These are phyloP conservation scores for Onygenales sp. DNA, from an alignment of 2,329 filamentous ascomycete species.

Conservation along the genomic window DNA sequence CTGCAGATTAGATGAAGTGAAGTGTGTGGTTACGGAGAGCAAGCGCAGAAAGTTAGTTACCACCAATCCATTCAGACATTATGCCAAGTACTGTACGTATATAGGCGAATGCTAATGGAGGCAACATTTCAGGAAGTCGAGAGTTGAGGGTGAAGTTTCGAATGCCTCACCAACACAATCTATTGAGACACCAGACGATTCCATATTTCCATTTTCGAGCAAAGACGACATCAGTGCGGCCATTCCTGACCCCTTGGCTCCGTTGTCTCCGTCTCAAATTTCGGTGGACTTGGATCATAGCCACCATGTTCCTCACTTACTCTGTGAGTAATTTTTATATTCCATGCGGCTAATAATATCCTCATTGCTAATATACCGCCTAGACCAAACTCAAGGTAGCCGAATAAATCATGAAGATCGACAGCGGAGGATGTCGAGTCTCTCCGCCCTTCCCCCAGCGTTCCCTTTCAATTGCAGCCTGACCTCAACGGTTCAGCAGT, in stretches of 20 bases:
- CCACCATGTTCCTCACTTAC: constrained; percentile 54
- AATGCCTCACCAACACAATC: constrained; percentile 26
- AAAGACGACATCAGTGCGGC: constrained; percentile 17
- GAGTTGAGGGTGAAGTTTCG: constrained; percentile 27
- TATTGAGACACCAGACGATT: constrained; percentile 26
- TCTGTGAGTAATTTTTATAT: constrained; percentile 44
- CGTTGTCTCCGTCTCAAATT: constrained; percentile 36
- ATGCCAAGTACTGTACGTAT: constrained; percentile 9
- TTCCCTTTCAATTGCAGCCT: constrained; percentile 25
- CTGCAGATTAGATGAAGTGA: constrained; percentile 19
- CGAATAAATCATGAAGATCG: constrained; percentile 35
- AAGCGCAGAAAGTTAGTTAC: constrained; percentile 48
- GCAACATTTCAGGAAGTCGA: constrained; percentile 26
- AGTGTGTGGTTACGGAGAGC: constrained; percentile 17
- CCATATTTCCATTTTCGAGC: constrained; percentile 18
- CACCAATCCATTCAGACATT: not conserved
- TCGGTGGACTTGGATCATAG: constrained; percentile 39
- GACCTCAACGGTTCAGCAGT: constrained; percentile 26
- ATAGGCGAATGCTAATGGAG: constrained; percentile 4
- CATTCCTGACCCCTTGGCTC: constrained; percentile 14
- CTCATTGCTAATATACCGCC: constrained; percentile 4
- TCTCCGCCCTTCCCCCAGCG: constrained; percentile 27
- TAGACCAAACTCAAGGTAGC: constrained; percentile 41
- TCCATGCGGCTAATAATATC: constrained; percentile 6
- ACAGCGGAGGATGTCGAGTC: constrained; percentile 37